A percentile compares a stretch with the other conserved stretches of the same genome.
Conservation (phyloP, 1,284 basidiomycete genomes). For the Rhodotorula mucilaginosa region DNA sequence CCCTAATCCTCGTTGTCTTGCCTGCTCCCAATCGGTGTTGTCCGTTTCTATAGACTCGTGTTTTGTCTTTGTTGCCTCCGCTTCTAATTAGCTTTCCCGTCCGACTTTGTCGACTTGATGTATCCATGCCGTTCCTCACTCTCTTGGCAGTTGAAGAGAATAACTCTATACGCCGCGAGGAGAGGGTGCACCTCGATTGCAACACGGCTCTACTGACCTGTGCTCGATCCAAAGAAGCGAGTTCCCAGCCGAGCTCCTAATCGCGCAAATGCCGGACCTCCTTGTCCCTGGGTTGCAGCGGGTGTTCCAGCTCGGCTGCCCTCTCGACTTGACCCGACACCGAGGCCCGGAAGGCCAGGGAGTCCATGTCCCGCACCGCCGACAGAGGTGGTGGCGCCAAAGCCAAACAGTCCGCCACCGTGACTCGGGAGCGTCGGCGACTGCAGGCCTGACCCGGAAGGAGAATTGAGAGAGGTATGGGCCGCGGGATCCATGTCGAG, state of each 20-base stretch:
- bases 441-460: constrained; percentile 31
- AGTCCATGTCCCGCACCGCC: not conserved
- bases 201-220: not conserved
- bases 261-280: constrained; percentile 38
- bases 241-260: constrained; percentile 42
- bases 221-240: constrained; percentile 33
- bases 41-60: no score
- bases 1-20: no score
- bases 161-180: no score
- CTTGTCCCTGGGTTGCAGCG: constrained; percentile 9
- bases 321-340: constrained; percentile 3
- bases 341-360: constrained; percentile 3
- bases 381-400: not conserved
- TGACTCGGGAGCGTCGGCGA: constrained; percentile 20
- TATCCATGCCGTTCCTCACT: no score
- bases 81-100: no score
- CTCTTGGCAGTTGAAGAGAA: no score
- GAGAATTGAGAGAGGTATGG: constrained; percentile 30
- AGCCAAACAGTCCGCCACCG: constrained; percentile 14
- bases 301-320: constrained; percentile 21
- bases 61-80: no score
- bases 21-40: no score
- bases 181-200: no score
- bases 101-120: no score
- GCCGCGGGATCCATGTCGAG: constrained; percentile 83